A percentile compares a stretch with the other conserved stretches of the same genome.
Evolutionary conservation across 495 filamentous ascomycete species (phyloP).

Genomic region (Pyrenopolyporus hunteri): DNA sequence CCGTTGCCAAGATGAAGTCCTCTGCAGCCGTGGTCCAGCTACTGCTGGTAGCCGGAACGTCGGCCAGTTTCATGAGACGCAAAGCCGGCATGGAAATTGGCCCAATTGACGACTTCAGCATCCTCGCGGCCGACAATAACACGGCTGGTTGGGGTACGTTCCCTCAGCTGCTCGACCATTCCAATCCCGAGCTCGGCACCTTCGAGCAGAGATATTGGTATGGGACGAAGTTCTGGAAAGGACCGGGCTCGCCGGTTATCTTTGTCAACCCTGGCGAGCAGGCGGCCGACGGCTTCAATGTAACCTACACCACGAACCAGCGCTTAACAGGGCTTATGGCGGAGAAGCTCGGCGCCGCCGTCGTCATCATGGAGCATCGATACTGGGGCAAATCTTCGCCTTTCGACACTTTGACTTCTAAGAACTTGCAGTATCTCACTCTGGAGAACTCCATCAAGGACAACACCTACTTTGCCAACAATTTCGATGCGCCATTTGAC

Average conservation of each 20-base stretch:
- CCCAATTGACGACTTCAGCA: conserved; percentile 32
- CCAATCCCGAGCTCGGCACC: conserved; percentile 59
- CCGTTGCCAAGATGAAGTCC: conserved; percentile 38
- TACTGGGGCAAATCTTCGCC: conserved; percentile 70
- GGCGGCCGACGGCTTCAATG: conserved; percentile 58
- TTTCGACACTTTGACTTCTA: conserved; percentile 57
- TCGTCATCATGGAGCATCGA: conserved; percentile 64
- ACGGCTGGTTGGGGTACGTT: conserved; percentile 49
- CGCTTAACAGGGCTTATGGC: conserved; percentile 61
- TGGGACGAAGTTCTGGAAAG: conserved; percentile 59
- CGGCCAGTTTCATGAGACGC: conserved; percentile 34
- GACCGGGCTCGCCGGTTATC: conserved; percentile 60
- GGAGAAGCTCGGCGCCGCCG: conserved; percentile 61
- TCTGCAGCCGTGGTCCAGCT: conserved; percentile 34
- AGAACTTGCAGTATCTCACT: conserved; percentile 67
- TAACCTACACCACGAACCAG: conserved; percentile 57
- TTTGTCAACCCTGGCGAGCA: conserved; percentile 67
- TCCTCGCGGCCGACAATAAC: conserved; percentile 9
- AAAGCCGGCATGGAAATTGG: conserved; percentile 41
- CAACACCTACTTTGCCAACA: conserved; percentile 66
- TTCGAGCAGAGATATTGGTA: conserved; percentile 66
- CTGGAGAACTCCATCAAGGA: conserved; percentile 67
- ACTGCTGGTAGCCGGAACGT: conserved; percentile 38
- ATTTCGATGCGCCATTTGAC: conserved; percentile 64
- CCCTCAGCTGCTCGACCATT: conserved; percentile 63